Base-by-base conservation (phyloP, 176 grass and related monocot genomes). In the Rhynchospora breviuscula region DNA sequence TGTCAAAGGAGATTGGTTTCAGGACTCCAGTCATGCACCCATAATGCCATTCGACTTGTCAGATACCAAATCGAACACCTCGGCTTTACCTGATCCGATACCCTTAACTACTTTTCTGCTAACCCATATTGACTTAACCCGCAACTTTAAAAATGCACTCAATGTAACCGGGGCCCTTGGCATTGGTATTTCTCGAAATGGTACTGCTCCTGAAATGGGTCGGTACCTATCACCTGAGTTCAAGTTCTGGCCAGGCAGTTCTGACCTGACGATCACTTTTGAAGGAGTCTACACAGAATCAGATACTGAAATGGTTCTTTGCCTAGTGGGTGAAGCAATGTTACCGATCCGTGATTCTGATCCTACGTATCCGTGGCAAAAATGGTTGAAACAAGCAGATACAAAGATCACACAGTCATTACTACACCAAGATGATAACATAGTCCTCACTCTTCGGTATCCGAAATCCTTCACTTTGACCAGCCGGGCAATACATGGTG, bases 261-360 rank as follows among this genome's bases (percentile, higher is more conserved):
- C 90, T 14, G 91, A 97, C 85, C 53, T 92, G 4, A 94, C 89
- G 80, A 85, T 97, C 6, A 76, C 90, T 77, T 87, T 97, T 61
- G 88, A 97, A 89, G 94, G 94, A 3, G 85, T 97, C 8, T 97
- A 97, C 83, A 86, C 90, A 15, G 90, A 97, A 84, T 87, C 47
- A 58, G 85, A 80, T 26, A 87, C 63, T 7, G 92, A 92, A 81
- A n/a, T 73, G 59, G 77, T 94, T 71, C 66, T 97, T 22, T 97
- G 94, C 89, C 59, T 97, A 83, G 87, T 97, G 82, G 94, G 92
- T 74, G 18, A 86, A 84, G 94, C 92, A 35, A 17, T 90, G 29
- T 84, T 97, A 18, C 94, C 67, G n/a, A 84, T 53, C 91, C 89
- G 53, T 93, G 94, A 92, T 88, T 49, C 53, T 85, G 88, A 92